Conservation (phyloP, 2,329 filamentous ascomycete genomes). For the Arthrobotrys sinensis region DNA sequence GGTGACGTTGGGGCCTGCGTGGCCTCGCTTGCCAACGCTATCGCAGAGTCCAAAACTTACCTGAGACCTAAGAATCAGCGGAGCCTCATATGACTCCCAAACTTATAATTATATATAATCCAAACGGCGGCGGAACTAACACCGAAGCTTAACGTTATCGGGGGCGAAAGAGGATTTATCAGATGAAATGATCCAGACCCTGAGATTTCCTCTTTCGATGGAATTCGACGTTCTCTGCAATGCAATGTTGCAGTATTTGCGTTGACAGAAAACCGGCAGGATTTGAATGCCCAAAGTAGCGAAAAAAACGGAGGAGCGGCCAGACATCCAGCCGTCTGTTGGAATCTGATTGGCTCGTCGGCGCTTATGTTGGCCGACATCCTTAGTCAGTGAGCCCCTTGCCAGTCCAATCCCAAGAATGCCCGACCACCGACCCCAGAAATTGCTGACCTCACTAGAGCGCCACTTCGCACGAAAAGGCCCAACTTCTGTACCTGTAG, state of each 20-base stretch:
- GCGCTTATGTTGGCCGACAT: constrained; percentile 46
- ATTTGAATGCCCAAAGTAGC: constrained; percentile 1
- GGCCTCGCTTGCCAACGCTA: not conserved
- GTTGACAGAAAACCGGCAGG: not conserved
- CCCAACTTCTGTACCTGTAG: not conserved
- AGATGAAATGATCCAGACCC: not conserved
- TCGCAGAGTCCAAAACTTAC: not conserved
- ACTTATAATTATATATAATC: not conserved
- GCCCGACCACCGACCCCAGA: constrained; percentile 36
- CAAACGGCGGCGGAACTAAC: not conserved
- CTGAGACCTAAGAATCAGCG: too few species aligned
- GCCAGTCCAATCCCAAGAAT: not conserved
- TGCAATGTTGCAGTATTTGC: constrained; percentile 6
- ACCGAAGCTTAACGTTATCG: not conserved
- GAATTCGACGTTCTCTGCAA: not conserved
- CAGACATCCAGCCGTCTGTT: constrained; percentile 11
- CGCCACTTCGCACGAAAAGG: constrained; percentile 25
- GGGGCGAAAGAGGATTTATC: not conserved
- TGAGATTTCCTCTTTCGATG: not conserved
- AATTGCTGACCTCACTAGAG: constrained; percentile 38
- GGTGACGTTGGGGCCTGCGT: constrained; percentile 6
- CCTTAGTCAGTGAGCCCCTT: not conserved
- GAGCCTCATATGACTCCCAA: not conserved
- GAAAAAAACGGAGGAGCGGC: constrained; percentile 12
- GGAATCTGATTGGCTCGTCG: constrained; percentile 41